phyloP scores from a whole-genome alignment of 257 asterid species.

The Solanum piurae region DNA sequence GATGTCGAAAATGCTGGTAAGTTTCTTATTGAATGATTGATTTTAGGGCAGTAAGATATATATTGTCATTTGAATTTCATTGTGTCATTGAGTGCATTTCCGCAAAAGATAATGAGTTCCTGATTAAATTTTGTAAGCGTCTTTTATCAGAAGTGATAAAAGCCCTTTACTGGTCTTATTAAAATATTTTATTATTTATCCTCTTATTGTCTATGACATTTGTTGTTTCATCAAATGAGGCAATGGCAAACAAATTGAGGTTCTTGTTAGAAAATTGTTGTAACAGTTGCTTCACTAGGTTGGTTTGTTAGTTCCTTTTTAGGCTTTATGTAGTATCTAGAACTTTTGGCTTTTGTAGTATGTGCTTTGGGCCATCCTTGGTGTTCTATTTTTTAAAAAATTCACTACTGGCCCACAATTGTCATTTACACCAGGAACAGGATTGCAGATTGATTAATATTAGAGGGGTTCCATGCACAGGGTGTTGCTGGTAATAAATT shows the following conservation, averaged over 20 bases:
- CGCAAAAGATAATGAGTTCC: not conserved
- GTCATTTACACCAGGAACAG: not conserved
- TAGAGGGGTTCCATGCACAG: not conserved
- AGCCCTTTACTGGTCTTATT: not conserved
- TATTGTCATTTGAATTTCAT: not conserved
- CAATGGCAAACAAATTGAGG: not conserved
- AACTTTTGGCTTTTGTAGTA: not conserved
- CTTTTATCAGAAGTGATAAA: not conserved
- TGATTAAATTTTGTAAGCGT: not conserved
- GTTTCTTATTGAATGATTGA: not conserved
- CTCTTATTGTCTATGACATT: not conserved
- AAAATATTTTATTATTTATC: not conserved
- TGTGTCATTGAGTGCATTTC: not conserved
- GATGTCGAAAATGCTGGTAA: not conserved
- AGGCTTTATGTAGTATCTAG: not conserved
- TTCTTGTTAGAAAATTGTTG: not conserved
- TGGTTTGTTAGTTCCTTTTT: not conserved
- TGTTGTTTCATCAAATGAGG: not conserved
- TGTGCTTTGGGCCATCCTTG: not conserved
- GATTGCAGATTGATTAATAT: not conserved
- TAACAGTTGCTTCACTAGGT: not conserved
- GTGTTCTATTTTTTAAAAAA: not conserved
- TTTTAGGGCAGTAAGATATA: not conserved
- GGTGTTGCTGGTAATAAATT: not conserved
- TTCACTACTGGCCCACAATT: not conserved